These are phyloP conservation scores for Lophiostoma macrostomum DNA, from an alignment of 495 filamentous ascomycete genomes.

Conservation along the genomic window DNA sequence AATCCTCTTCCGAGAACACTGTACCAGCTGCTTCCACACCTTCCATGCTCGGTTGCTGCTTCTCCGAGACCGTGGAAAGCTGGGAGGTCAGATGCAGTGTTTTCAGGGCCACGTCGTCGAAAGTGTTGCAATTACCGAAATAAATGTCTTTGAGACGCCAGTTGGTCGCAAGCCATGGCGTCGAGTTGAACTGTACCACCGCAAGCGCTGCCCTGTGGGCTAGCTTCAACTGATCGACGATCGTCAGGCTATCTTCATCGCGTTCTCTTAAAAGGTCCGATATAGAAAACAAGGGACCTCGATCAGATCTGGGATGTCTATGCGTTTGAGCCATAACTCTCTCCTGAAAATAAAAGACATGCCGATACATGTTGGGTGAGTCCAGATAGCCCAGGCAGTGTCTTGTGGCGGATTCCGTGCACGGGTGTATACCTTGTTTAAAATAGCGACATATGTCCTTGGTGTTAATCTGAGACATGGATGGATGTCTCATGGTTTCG, in stretches of 20 bases:
- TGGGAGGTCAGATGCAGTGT: constrained; percentile 37
- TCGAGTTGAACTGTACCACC: constrained; percentile 42
- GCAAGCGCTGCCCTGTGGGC: constrained; percentile 40
- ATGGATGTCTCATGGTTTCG: constrained; percentile 5
- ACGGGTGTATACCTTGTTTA: constrained; percentile 20
- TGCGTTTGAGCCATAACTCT: background rate
- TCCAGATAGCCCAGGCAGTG: constrained; percentile 29
- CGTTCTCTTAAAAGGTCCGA: constrained; percentile 7
- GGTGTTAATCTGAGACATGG: constrained; percentile 11
- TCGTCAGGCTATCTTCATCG: constrained; percentile 1
- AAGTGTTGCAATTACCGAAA: constrained; percentile 18
- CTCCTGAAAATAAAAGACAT: constrained; percentile 19
- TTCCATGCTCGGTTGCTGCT: constrained; percentile 1
- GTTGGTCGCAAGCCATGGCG: constrained; percentile 37
- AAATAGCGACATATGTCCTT: constrained; percentile 28
- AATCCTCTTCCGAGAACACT: constrained; percentile 12
- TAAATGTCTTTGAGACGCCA: constrained; percentile 43
- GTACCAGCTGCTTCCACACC: constrained; percentile 4
- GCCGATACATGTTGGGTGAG: constrained; percentile 12
- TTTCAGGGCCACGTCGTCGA: constrained; percentile 14
- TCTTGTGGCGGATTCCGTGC: constrained; percentile 3
- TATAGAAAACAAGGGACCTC: constrained; percentile 8
- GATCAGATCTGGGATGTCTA: background rate
- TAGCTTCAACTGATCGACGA: constrained; percentile 37
- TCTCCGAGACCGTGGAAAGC: background rate